Percentiles rank a stretch among this genome's conserved stretches.
These are phyloP conservation scores for Purshia tridentata DNA, from an alignment of 306 rosid species.

Conservation along the genomic window DNA sequence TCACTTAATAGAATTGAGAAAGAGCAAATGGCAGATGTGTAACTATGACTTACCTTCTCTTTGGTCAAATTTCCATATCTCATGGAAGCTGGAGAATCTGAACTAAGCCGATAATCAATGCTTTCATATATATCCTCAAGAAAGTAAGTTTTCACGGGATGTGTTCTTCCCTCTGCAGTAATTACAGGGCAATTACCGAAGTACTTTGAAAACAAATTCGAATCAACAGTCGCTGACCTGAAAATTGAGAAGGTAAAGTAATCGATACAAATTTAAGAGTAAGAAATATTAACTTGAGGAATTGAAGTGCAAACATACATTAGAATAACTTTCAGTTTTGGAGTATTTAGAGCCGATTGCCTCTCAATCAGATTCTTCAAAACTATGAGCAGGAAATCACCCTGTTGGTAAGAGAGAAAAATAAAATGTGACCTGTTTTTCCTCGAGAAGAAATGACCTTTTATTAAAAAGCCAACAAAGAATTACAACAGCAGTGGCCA, in stretches of 20 bases:
- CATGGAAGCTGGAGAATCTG: conserved; percentile 81
- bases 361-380: conserved; percentile 74
- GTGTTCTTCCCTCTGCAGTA: conserved; percentile 88
- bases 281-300: conserved; percentile 10
- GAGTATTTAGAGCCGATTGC: conserved; percentile 52
- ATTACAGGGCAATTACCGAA: conserved; percentile 86
- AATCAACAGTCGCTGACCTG: conserved; percentile 99
- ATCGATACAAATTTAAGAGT: neutral
- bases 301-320: conserved; percentile 50
- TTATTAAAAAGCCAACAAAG: too few relatives aligned
- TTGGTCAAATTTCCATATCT: conserved; percentile 45
- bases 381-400: conserved; percentile 87
- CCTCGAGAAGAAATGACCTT: too few relatives aligned
- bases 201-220: conserved; percentile 84
- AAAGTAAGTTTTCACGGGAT: conserved; percentile 77
- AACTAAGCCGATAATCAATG: conserved; percentile 63
- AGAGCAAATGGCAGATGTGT: neutral
- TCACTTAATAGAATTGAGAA: neutral
- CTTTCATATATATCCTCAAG: conserved; percentile 91
- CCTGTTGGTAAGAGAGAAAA: conserved; percentile 42
- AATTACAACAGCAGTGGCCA: too few relatives aligned
- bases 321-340: conserved; percentile 77
- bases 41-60: conserved; percentile 49
- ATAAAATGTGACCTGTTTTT: neutral
- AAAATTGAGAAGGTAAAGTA: conserved; percentile 17